A percentile compares a stretch with the other conserved stretches of the same genome.
Evolutionary conservation across 2,329 filamentous ascomycete genomes (phyloP).

Genomic region (Fulvia fulva): DNA sequence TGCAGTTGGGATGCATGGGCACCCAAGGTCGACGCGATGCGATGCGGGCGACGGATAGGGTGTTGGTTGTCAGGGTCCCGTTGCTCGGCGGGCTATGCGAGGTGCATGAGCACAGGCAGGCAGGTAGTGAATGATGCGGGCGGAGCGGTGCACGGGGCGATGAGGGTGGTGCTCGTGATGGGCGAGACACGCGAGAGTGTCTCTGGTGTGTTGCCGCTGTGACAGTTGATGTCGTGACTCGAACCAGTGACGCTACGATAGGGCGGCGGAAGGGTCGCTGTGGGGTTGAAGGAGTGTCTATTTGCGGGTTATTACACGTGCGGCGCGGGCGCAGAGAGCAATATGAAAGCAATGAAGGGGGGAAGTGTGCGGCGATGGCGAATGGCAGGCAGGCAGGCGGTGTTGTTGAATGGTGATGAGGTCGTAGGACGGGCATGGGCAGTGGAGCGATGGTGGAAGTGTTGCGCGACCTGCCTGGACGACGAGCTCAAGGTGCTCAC

Average conservation of each 20-base stretch:
- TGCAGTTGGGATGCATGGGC: conserved; percentile 15
- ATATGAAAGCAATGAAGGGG: not conserved
- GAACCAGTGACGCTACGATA: conserved; percentile 2
- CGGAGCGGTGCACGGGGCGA: conserved; percentile 1
- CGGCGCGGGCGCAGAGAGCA: not conserved
- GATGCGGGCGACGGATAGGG: not conserved
- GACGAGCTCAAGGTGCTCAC: not conserved
- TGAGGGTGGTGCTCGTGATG: conserved; percentile 9
- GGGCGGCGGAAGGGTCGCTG: not conserved
- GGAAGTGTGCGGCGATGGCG: not conserved
- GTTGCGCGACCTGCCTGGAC: not conserved
- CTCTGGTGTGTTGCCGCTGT: not conserved
- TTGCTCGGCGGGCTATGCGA: conserved; percentile 12
- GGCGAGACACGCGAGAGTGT: not conserved
- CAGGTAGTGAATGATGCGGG: not conserved
- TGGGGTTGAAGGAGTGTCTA: not conserved
- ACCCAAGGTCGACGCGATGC: conserved; percentile 1
- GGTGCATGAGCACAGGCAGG: conserved; percentile 5
- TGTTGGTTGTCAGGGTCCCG: conserved; percentile 7
- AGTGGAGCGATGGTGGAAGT: not conserved
- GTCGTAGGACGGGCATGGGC: not conserved
- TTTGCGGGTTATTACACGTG: not conserved
- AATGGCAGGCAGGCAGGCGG: not conserved
- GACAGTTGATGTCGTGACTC: conserved; percentile 9
- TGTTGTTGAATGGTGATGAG: not conserved